A percentile compares a stretch with the other conserved stretches of the same genome.
Evolutionary conservation across 2,329 filamentous ascomycete species (phyloP).

Genomic region (Xylaria sp.): DNA sequence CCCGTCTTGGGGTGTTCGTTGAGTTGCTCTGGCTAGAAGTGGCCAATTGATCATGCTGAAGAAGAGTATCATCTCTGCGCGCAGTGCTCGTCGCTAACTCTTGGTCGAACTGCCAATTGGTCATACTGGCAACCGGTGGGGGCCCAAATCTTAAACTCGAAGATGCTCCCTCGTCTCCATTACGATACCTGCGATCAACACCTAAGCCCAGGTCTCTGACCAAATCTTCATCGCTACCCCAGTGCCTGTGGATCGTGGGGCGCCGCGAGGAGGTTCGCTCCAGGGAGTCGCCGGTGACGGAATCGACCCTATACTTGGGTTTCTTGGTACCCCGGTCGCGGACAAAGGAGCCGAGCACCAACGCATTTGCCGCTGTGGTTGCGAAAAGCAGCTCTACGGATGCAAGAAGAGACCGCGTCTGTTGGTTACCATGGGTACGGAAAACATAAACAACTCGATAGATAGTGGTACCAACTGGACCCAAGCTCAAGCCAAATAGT

Average conservation of each 20-base stretch:
- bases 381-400: conserved; percentile 92
- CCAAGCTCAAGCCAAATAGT: conserved; percentile 85
- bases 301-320: conserved; percentile 77
- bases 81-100: conserved; percentile 52
- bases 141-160: conserved; percentile 47
- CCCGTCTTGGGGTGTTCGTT: conserved; percentile 61
- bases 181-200: conserved; percentile 63
- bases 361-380: conserved; percentile 84
- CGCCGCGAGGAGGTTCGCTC: conserved; percentile 59
- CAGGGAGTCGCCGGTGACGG: conserved; percentile 70
- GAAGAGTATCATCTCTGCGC: conserved; percentile 58
- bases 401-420: conserved; percentile 87
- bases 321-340: conserved; percentile 92
- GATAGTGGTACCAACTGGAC: conserved; percentile 80
- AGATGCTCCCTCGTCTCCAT: conserved; percentile 38
- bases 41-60: conserved; percentile 49
- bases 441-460: conserved; percentile 87
- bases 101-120: conserved; percentile 60
- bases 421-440: conserved; percentile 75
- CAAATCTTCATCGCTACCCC: conserved; percentile 92
- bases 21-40: conserved; percentile 53
- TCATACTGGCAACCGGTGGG: conserved; percentile 55
- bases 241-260: conserved; percentile 69
- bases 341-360: conserved; percentile 92
- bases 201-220: conserved; percentile 82